Conservation (phyloP, 805 yeast species). For the Saccharomycopsis sp. region DNA sequence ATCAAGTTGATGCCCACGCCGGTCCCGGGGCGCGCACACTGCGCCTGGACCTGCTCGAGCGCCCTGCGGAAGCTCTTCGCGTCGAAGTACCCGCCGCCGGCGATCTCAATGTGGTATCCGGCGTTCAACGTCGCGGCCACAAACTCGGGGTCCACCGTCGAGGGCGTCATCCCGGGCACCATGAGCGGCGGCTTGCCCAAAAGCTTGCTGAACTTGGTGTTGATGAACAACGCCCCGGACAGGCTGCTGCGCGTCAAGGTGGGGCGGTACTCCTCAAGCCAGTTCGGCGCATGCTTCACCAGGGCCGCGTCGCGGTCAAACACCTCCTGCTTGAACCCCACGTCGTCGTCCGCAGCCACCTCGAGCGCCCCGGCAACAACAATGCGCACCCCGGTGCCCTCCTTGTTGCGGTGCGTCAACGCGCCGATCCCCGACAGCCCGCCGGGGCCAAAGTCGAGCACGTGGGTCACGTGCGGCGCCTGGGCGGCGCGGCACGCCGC, state of each 20-base stretch:
- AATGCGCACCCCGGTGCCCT: conserved; percentile 95
- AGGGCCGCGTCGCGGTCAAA: conserved; percentile 63
- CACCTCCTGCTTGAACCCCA: conserved; percentile 92
- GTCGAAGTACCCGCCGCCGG: conserved; percentile 96
- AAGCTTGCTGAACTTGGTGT: conserved; percentile 88
- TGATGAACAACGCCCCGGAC: conserved; percentile 72
- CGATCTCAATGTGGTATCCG: conserved; percentile 95
- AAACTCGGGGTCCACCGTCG: conserved; percentile 90
- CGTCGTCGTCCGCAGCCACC: conserved; percentile 66
- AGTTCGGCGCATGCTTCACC: conserved; percentile 78
- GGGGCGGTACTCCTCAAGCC: conserved; percentile 88
- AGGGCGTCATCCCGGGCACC: conserved; percentile 99
- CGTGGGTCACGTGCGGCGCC: conserved; percentile 68
- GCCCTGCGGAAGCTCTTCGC: conserved; percentile 69
- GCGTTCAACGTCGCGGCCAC: conserved; percentile 92
- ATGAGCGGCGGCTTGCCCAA: conserved; percentile 92
- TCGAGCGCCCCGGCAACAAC: conserved; percentile 92
- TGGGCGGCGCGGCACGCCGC: conserved; percentile 62
- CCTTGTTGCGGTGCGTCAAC: conserved; percentile 94
- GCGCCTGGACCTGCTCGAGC: conserved; percentile 60
- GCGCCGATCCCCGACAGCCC: conserved; percentile 96
- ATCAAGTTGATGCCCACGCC: conserved; percentile 90
- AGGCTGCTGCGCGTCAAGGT: conserved; percentile 64
- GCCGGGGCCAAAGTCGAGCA: conserved; percentile 98
- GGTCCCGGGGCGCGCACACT: conserved; percentile 71